Evolutionary conservation across 805 yeast genomes (phyloP), one percentile per base, ranked within the genome.

Genomic region (Saccharomycopsis javanensis): DNA sequence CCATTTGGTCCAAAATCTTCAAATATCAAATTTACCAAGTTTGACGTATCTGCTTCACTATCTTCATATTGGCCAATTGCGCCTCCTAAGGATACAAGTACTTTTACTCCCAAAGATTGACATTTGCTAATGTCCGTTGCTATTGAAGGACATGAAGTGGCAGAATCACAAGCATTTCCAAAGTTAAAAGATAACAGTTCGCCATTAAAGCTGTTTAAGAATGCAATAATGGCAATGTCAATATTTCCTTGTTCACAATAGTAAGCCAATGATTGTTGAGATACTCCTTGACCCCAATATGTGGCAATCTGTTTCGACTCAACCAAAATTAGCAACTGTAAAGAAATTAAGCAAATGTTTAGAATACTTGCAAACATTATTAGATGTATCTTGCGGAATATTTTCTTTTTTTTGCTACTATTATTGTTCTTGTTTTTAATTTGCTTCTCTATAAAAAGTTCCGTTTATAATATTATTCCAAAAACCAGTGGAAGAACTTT

Each of bases 251-350:
- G 20, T 33, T 28, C 30, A 37, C 61, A 58, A 57, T 58, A 58
- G 7, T 37, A 46, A 2, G 37, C 61, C 18, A 58, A 35, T 30
- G 38, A 27, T 20, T 56, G 37, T 48, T 57, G 50, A 16, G 67
- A 25, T n/a, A 85, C 75, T 56, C 77, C 77, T 68, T 86, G 91
- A 50, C 92, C 92, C 92, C 92, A 85, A 69, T 86, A 85, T 3
- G 82, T 73, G 4, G 83, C 90, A 27, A 85, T 75, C 55, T 82
- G 16, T 64, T 48, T 6, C 70, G 65, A 59, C 68, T 67, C 55
- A 67, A 72, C 65, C 60, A 68, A 65, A 56, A 71, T 71, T 31
- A 51, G 3, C n/a, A 42, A 23, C 8, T 42, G 27, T 4, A 42
- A 11, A 20, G 15, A 15, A 10, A 42, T 42, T 42, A 42, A 5